Base-by-base conservation (phyloP, 2,329 filamentous ascomycete species). In the Metarhizium brunneum region DNA sequence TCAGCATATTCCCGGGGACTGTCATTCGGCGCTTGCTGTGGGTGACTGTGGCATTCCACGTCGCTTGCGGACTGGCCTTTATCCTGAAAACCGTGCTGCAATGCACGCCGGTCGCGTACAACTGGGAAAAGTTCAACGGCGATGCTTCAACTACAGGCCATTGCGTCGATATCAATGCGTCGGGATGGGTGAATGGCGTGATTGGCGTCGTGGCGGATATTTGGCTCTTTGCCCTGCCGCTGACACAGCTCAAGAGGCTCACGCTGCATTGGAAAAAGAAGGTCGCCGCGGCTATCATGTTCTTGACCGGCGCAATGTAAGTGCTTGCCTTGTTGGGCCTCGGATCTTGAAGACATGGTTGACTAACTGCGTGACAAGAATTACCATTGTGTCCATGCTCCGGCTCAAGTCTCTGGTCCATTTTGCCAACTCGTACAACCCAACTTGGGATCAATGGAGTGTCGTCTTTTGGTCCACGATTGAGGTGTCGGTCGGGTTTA, bases 181-280 rank as follows among this genome's bases (percentile, higher is more conserved):
- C 77, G 6, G 71, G 65, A 3, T 81, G 76, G 74, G 67, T 72
- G n/a, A 73, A 75, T 38, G 77, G 76, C 0, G 70, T 61, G 11
- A 69, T 76, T 50, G 74, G 73, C 51, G 78, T 81, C 48, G 62
- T 63, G 0, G 64, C 76, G 36, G 77, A 81, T 58, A 2, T 77
- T 5, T 72, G 71, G 66, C 73, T 80, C 57, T 66, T 80, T 43
- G 67, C 66, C 0, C 60, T 81, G 2, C 76, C 78, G 3, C 63
- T 77, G 10, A 67, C 67, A 5, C 68, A 72, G 38, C 52, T 78
- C 11, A 70, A 70, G 61, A 74, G 47, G 16, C 40, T 56, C 4
- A 73, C 63, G 74, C 52, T 56, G 47, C 51, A 54, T 29, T 56
- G 55, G 55, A 56, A 56, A 51, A 56, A 56, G 40, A 56, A 73